Percentiles rank a stretch among this genome's conserved stretches.
Conservation (phyloP, 1,284 basidiomycete genomes). For the Phylloboletellus chloephorus region DNA sequence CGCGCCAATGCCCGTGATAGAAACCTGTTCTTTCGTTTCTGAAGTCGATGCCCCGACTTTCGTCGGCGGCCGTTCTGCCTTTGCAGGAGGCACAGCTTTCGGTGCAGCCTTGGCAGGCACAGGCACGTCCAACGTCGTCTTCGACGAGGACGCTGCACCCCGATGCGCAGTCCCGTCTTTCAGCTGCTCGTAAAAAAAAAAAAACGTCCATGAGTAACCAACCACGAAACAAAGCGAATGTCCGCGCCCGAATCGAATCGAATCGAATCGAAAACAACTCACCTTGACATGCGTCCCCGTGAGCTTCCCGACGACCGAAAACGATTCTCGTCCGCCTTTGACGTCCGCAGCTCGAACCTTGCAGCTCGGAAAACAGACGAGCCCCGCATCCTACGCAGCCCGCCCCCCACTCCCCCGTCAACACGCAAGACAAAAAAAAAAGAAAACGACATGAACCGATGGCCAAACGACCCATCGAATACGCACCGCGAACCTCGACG, state of each 20-base stretch:
- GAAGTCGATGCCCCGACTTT: constrained; percentile 16
- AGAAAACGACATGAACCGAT: neutral
- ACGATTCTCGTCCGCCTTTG: constrained; percentile 40
- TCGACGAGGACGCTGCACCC: constrained; percentile 29
- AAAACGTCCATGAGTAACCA: neutral
- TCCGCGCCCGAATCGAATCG: too few species aligned
- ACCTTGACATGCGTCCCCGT: constrained; percentile 51
- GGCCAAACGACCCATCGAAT: neutral
- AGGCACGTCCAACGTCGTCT: constrained; percentile 22
- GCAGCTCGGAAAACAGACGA: constrained; percentile 49
- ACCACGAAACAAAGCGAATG: too few species aligned
- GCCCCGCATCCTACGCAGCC: constrained; percentile 55
- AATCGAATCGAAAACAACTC: too few species aligned
- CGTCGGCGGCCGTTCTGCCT: constrained; percentile 16
- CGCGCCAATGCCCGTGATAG: constrained; percentile 9
- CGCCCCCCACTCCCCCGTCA: constrained; percentile 9
- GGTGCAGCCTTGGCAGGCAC: constrained; percentile 8
- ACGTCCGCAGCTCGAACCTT: constrained; percentile 47
- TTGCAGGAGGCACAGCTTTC: constrained; percentile 6
- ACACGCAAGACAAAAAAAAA: neutral
- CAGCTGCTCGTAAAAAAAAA: constrained; percentile 18
- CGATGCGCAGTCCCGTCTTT: constrained; percentile 5
- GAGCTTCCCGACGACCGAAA: constrained; percentile 47
- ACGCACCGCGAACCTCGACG: constrained; percentile 53
- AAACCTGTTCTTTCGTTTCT: constrained; percentile 14